Base-by-base conservation (phyloP, 169 alveolate genomes). In the Theileria equi region DNA sequence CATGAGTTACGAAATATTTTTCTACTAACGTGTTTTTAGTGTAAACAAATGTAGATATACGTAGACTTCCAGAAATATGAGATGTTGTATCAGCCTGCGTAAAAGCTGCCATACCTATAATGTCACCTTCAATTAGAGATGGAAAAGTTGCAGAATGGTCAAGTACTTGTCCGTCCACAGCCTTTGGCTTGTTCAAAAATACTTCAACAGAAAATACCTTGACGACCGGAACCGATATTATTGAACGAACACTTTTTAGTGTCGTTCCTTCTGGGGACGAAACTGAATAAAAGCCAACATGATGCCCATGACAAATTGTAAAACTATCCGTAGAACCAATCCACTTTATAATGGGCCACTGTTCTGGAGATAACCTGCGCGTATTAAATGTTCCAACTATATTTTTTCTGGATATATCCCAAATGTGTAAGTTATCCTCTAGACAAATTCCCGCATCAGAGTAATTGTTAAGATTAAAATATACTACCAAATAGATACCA, bases 331-430 rank as follows among this genome's bases (percentile, higher is more conserved):
- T 36, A 32, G 36, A 8, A 7, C 84, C 84, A 13, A 74, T 40
- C 84, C 84, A 74, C 55, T 74, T 74, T 44, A 63, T 74, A 5
- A 74, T 43, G 7, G 84, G 84, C 84, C 84, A 74, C 57, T 74
- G 84, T 13, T 74, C 84, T 2, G 84, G 84, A 13, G 73, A 64
- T 29, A 74, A 28, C 13, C 80, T 68, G 23, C 70, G 72, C 0
- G 80, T 74, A 66, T 60, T 50, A 41, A 74, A 74, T 21, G 70
- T 74, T 19, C 79, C 84, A 23, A 74, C 64, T 32, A 74, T 74
- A 29, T 44, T 36, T 34, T 74, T 62, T 44, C 49, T 68, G 0
- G 84, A 43, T 11, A 74, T 74, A 34, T 74, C 80, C 84, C 84
- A 74, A 16, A 74, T 74, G 73, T 74, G 84, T 35, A 74, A 57